Base-by-base conservation (phyloP, 768 basidiomycete genomes). In the Phlebiopsis gigantea region DNA sequence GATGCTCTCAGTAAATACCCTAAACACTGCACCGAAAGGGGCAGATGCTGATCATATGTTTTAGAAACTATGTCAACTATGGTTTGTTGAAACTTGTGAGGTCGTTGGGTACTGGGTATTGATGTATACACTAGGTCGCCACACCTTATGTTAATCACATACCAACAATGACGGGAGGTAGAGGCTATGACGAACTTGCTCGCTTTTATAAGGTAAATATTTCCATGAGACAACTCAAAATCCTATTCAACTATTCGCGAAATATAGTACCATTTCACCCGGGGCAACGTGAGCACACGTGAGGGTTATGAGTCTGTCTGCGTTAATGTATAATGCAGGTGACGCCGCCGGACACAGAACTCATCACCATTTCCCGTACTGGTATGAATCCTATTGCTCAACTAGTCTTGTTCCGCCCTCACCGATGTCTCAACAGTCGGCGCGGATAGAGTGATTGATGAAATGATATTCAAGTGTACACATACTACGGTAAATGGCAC, bases 131-230 rank as follows among this genome's bases (percentile, higher is more conserved):
- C 28, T 39, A 75, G 77, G 73, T 77, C 17, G 45, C 65, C 12
- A 69, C 72, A 19, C 75, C 74, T 19, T 78, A 76, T 56, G 74
- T 75, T 21, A 74, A 72, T 52, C 72, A 71, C 53, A 63, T 73
- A 19, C 64, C 79, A 9, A 79, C 78, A 6, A 68, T 78, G 70
- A 79, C 75, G 2, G 79, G 79, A 19, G 79, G 76, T 17, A 67
- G 77, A 19, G 78, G 75, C 3, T 65, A 71, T 42, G 64, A 71
- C n/a, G 71, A 74, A 5, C 63, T 78, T 15, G 69, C 73, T 17
- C 71, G 72, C n/a, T 78, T 79, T 62, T 80, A 79, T 65, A 75
- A 75, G 67, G 72, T 71, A 25, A 15, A 29, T 14, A 26, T 29
- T 42, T 49, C 49, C 10, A 25, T 57, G 34, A 17, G 9, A 5